Conservation (phyloP, 164 flowering plant species). For the Magnolia changhungtana region DNA sequence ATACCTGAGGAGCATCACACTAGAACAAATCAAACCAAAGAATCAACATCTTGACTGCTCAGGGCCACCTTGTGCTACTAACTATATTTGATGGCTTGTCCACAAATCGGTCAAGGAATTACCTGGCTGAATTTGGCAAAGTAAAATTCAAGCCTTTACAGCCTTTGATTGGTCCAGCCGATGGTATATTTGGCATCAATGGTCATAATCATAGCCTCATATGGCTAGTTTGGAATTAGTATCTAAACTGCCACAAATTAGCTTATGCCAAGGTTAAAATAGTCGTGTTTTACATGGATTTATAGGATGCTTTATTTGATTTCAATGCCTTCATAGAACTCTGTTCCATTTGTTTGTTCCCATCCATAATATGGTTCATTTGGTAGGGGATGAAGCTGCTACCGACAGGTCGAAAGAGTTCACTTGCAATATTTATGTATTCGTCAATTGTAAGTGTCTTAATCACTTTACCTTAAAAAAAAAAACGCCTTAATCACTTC, state of each 20-base stretch:
- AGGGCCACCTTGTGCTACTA: not conserved
- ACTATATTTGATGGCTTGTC: not conserved
- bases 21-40: not conserved
- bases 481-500: not conserved
- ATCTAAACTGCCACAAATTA: no score
- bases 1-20: not conserved
- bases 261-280: no score
- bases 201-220: no score
- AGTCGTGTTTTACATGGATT: not conserved
- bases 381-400: conserved; percentile 95
- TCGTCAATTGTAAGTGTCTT: conserved; percentile 58
- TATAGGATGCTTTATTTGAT: not conserved
- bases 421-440: conserved; percentile 68
- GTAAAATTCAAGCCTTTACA: no score
- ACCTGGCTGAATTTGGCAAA: not conserved
- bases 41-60: not conserved
- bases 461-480: not conserved
- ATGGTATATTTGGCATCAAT: no score
- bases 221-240: no score
- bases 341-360: not conserved
- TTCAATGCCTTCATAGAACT: not conserved
- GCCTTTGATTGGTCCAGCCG: no score
- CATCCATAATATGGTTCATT: conserved; percentile 8
- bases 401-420: conserved; percentile 78
- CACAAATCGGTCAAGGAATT: not conserved